These are phyloP conservation scores for Cymbopogon flexuosus DNA, from an alignment of 202 grass and related monocot species.

Conservation along the genomic window DNA sequence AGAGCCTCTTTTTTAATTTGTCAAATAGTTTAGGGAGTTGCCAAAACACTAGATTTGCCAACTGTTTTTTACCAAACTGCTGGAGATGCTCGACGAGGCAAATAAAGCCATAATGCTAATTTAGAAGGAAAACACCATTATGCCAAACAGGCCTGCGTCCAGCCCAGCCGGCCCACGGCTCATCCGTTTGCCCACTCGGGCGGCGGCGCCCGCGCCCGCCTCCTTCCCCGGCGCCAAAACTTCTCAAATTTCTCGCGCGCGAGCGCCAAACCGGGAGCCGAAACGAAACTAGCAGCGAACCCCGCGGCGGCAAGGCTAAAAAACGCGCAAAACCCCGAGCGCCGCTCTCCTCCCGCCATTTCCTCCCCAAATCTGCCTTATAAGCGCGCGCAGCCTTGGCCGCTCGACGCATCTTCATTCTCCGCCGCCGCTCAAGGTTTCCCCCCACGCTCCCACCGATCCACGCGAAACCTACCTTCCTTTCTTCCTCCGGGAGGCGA, in stretches of 20 bases:
- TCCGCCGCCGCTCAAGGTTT: background rate
- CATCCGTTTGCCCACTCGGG: too few relatives aligned
- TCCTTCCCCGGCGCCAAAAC: constrained; percentile 32
- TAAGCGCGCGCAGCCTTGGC: constrained; percentile 29
- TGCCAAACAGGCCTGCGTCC: too few relatives aligned
- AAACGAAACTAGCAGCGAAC: constrained; percentile 15
- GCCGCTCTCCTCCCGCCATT: constrained; percentile 16
- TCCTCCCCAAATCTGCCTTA: constrained; percentile 10
- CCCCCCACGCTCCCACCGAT: background rate
- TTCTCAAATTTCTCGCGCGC: constrained; percentile 39
- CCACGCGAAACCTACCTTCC: background rate
- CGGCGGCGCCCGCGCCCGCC: background rate
- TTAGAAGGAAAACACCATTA: too few relatives aligned
- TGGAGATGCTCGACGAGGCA: too few relatives aligned
- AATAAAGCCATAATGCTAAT: too few relatives aligned
- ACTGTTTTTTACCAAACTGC: too few relatives aligned
- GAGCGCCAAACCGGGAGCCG: constrained; percentile 14
- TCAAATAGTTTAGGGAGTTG: too few relatives aligned
- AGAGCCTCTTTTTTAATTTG: too few relatives aligned
- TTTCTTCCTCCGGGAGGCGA: background rate
- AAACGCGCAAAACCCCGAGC: background rate
- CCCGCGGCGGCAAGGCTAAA: constrained; percentile 18
- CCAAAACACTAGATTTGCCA: too few relatives aligned
- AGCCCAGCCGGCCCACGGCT: background rate
- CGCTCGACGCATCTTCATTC: constrained; percentile 8